A percentile compares a stretch with the other conserved stretches of the same genome.
phyloP scores from a whole-genome alignment of 2,329 filamentous ascomycete species.

The Epicoccum sorghinum region DNA sequence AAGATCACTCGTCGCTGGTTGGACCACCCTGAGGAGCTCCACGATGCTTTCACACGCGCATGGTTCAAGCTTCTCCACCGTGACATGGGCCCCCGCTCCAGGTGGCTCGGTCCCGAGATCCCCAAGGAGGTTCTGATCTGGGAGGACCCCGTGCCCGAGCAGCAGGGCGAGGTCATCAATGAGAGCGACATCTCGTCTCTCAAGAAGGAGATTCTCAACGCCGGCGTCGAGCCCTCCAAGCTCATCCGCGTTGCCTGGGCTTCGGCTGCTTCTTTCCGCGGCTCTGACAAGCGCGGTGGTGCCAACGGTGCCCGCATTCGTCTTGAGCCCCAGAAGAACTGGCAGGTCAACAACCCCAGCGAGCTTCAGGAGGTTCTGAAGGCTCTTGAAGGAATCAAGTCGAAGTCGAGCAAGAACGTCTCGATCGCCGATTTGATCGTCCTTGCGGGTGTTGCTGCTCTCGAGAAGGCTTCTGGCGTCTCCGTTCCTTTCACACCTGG shows the following conservation, averaged over 20 bases:
- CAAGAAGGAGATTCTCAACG: conserved; percentile 70
- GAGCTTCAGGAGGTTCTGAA: conserved; percentile 67
- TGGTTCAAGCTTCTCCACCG: conserved; percentile 88
- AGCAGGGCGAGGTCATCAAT: conserved; percentile 64
- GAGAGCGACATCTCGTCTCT: conserved; percentile 67
- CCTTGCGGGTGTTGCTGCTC: conserved; percentile 70
- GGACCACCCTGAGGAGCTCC: conserved; percentile 70
- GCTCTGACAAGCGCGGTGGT: conserved; percentile 80
- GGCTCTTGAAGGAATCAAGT: conserved; percentile 68
- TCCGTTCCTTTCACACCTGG: conserved; percentile 75
- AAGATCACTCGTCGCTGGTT: conserved; percentile 76
- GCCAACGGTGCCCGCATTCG: conserved; percentile 81
- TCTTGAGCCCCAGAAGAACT: conserved; percentile 72
- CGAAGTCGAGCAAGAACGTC: conserved; percentile 70
- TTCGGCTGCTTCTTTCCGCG: conserved; percentile 49
- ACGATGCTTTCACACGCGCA: conserved; percentile 71
- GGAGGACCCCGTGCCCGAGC: conserved; percentile 74
- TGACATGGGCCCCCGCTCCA: conserved; percentile 73
- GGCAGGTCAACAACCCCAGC: conserved; percentile 75
- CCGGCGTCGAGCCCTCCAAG: conserved; percentile 65
- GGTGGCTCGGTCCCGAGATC: conserved; percentile 77
- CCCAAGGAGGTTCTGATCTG: conserved; percentile 72
- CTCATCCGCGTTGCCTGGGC: conserved; percentile 60
- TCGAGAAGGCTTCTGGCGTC: conserved; percentile 73
- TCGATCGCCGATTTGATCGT: conserved; percentile 82